Conservation (phyloP, 139 green algal genomes). For the Penium margaritaceum region DNA sequence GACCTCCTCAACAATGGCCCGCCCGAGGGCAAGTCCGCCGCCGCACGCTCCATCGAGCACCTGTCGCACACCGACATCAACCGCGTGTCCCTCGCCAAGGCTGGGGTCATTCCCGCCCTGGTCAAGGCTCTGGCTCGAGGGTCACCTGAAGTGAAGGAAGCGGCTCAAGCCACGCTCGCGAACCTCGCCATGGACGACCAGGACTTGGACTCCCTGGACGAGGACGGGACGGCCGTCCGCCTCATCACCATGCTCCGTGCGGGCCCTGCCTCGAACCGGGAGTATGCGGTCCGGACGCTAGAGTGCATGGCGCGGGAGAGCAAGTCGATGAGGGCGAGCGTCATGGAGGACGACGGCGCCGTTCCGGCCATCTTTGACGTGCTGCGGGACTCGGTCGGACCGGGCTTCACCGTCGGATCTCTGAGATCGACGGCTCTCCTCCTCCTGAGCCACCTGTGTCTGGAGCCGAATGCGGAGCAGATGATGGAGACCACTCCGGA, state of each 20-base stretch:
- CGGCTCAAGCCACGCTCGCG: slow-evolving; percentile 21
- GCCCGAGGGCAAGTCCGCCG: slow-evolving; percentile 16
- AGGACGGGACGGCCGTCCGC: slow-evolving; percentile 13
- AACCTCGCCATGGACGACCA: slow-evolving; percentile 36
- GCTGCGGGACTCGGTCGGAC: background rate
- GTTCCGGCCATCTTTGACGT: slow-evolving; percentile 31
- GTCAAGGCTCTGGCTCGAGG: background rate
- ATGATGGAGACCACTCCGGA: background rate
- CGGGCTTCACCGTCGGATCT: slow-evolving; percentile 9
- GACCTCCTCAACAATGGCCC: slow-evolving; percentile 22
- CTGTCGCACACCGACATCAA: slow-evolving; percentile 36
- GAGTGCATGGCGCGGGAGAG: slow-evolving; percentile 30
- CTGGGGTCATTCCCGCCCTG: slow-evolving; percentile 15
- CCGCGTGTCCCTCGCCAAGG: slow-evolving; percentile 21
- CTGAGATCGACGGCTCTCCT: slow-evolving; percentile 11
- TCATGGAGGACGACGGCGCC: slow-evolving; percentile 15
- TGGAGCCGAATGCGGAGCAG: slow-evolving; percentile 4
- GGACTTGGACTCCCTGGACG: slow-evolving; percentile 28
- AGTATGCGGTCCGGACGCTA: slow-evolving; percentile 31
- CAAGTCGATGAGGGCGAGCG: background rate
- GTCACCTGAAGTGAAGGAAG: slow-evolving; percentile 5
- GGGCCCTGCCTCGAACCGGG: slow-evolving; percentile 3
- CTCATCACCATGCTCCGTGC: slow-evolving; percentile 22
- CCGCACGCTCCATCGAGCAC: slow-evolving; percentile 22
- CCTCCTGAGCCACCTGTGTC: slow-evolving; percentile 25